Base-by-base conservation (phyloP, 2,329 filamentous ascomycete species). In the Exophiala mesophila region DNA sequence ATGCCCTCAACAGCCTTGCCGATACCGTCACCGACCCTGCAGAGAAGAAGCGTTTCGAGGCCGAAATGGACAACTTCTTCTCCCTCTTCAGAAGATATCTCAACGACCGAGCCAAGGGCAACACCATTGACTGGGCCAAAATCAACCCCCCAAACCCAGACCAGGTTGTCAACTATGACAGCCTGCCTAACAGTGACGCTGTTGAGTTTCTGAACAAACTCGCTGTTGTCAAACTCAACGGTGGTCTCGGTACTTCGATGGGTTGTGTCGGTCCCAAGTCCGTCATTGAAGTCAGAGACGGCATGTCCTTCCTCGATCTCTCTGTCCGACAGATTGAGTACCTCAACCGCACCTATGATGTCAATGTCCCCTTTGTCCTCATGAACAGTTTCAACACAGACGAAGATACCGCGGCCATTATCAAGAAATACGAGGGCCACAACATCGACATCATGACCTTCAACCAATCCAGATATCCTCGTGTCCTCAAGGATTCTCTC, bases 301-400 rank as follows among this genome's bases (percentile, higher is more conserved):
- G 92, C 80, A 98, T 97, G 92, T 98, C 92, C 59, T 98, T 98
- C 83, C 79, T 98, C 57, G 92, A 98, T 71, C 78, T 98, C 60
- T 97, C 92, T 15, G 92, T 98, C 59, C 87, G 92, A 62, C 92
- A 98, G 77, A 94, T 98, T 64, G 92, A 98, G 75, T 94, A 88
- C 77, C 83, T 98, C 58, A 98, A 98, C 83, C 85, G 89, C 68
- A 97, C 88, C 54, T 97, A 96, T 75, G 80, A 85, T 59, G 88
- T 94, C 68, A 97, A 96, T 65, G 92, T 98, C 23, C 92, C 92
- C 36, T 96, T 98, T 70, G 82, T 98, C 57, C 83, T 98, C 59
- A 98, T 98, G 92, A 98, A 98, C 83, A 97, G 92, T 42, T 98
- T 98, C 85, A 98, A 98, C 80, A 98, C 92, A 65, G 89, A 98